Evolutionary conservation across 1,139 yeast species (phyloP).

Genomic region (Nakaseomyces bracarensis): DNA sequence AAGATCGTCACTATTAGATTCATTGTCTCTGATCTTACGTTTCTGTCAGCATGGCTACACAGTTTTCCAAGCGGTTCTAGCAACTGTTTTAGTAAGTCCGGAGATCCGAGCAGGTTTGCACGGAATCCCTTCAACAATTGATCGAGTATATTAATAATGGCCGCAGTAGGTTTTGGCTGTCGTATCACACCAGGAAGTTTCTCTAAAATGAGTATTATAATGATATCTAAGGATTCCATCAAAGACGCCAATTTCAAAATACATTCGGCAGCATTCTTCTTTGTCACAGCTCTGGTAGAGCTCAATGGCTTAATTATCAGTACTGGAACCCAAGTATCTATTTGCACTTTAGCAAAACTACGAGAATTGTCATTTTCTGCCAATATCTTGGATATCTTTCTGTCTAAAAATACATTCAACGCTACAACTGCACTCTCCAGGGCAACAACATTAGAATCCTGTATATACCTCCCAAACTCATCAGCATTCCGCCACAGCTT

Average conservation of each 20-base stretch:
- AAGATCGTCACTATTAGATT: slow-evolving; percentile 61
- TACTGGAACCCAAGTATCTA: slow-evolving; percentile 41
- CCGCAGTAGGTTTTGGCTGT: slow-evolving; percentile 74
- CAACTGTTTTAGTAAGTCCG: slow-evolving; percentile 25
- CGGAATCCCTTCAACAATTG: slow-evolving; percentile 52
- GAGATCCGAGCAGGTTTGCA: slow-evolving; percentile 48
- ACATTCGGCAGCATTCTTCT: slow-evolving; percentile 54
- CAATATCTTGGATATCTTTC: not conserved
- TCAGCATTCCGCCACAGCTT: slow-evolving; percentile 45
- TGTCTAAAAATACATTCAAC: slow-evolving; percentile 15
- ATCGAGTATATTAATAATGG: slow-evolving; percentile 37
- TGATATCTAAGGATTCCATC: slow-evolving; percentile 51
- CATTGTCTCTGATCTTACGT: slow-evolving; percentile 74
- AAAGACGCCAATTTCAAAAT: slow-evolving; percentile 56
- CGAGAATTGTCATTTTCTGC: slow-evolving; percentile 7
- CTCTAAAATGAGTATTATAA: slow-evolving; percentile 47
- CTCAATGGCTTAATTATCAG: slow-evolving; percentile 67
- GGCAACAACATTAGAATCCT: slow-evolving; percentile 84
- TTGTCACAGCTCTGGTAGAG: slow-evolving; percentile 71
- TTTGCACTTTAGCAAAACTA: not conserved
- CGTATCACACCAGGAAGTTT: slow-evolving; percentile 35
- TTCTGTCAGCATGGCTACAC: slow-evolving; percentile 81
- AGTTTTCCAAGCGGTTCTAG: slow-evolving; percentile 46
- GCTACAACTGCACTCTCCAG: slow-evolving; percentile 72
- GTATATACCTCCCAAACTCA: slow-evolving; percentile 47